These are phyloP conservation scores for Pythium insidiosum DNA, from an alignment of 352 stramenopile genomes.

Conservation along the genomic window DNA sequence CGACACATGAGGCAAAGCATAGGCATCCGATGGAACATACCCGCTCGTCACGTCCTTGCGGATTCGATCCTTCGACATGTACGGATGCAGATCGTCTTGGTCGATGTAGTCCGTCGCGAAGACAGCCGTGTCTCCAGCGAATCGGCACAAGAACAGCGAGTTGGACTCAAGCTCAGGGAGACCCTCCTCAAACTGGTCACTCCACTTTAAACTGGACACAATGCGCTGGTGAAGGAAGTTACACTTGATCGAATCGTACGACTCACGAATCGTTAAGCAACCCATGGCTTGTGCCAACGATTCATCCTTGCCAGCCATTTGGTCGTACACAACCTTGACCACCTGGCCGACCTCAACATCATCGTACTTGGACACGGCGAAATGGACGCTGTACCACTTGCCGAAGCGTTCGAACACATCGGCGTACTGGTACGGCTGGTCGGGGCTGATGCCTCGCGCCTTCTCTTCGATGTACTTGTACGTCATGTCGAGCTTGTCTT, in stretches of 20 bases:
- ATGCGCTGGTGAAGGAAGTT: slow-evolving; percentile 80
- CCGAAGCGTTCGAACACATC: slow-evolving; percentile 80
- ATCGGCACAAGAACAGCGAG: slow-evolving; percentile 53
- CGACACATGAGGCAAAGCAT: not conserved
- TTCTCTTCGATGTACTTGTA: slow-evolving; percentile 79
- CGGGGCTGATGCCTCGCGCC: slow-evolving; percentile 34
- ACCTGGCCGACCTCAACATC: slow-evolving; percentile 53
- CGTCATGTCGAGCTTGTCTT: slow-evolving; percentile 75
- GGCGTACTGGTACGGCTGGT: slow-evolving; percentile 61
- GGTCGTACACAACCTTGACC: slow-evolving; percentile 59
- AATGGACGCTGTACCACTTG: slow-evolving; percentile 75
- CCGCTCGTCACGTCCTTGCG: slow-evolving; percentile 71
- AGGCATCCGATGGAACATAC: no score
- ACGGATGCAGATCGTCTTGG: slow-evolving; percentile 69
- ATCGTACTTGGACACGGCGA: slow-evolving; percentile 68
- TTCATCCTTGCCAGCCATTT: slow-evolving; percentile 61
- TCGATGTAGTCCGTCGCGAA: slow-evolving; percentile 74
- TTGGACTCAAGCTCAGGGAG: slow-evolving; percentile 72
- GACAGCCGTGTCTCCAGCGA: slow-evolving; percentile 53
- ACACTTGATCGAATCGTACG: slow-evolving; percentile 69
- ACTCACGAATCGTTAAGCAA: slow-evolving; percentile 55
- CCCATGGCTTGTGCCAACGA: slow-evolving; percentile 44
- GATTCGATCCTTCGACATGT: slow-evolving; percentile 54
- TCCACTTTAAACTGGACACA: slow-evolving; percentile 65
- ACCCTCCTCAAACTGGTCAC: slow-evolving; percentile 25